A percentile compares a stretch with the other conserved stretches of the same genome.
Evolutionary conservation across 139 green algal species (phyloP).

Genomic region (Haematococcus lacustris): DNA sequence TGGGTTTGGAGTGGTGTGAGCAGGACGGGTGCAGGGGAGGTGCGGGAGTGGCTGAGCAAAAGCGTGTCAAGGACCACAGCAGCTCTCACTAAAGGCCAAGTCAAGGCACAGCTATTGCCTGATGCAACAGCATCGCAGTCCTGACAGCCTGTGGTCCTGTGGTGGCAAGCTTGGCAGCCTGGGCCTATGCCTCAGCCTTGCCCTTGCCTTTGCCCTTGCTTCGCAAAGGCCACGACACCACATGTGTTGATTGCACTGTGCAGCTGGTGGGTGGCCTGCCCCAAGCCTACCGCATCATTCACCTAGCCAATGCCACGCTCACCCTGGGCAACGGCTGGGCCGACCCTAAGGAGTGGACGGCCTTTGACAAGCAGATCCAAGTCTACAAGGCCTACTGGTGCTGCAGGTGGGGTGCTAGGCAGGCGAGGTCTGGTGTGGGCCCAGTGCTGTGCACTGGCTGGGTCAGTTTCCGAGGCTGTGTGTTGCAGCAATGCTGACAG

Average conservation of each 20-base stretch:
- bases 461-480: neutral
- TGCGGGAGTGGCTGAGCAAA: neutral
- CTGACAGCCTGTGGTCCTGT: too few species aligned
- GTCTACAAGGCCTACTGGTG: constrained; percentile 8
- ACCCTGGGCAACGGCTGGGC: neutral
- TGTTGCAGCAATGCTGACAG: neutral
- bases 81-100: too few species aligned
- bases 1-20: neutral
- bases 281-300: constrained; percentile 1
- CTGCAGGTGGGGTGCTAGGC: constrained; percentile 5
- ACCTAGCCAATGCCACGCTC: constrained; percentile 5
- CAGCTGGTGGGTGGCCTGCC: neutral
- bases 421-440: neutral
- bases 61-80: neutral
- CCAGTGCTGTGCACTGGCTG: neutral
- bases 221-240: neutral
- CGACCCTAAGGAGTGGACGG: neutral
- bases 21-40: neutral
- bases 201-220: too few species aligned
- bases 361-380: constrained; percentile 7
- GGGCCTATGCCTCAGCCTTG: too few species aligned
- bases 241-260: neutral
- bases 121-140: too few species aligned
- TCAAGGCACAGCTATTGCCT: neutral
- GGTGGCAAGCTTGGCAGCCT: too few species aligned